These are phyloP conservation scores for Penicillium diatomitis DNA, from an alignment of 495 filamentous ascomycete genomes.

Conservation along the genomic window DNA sequence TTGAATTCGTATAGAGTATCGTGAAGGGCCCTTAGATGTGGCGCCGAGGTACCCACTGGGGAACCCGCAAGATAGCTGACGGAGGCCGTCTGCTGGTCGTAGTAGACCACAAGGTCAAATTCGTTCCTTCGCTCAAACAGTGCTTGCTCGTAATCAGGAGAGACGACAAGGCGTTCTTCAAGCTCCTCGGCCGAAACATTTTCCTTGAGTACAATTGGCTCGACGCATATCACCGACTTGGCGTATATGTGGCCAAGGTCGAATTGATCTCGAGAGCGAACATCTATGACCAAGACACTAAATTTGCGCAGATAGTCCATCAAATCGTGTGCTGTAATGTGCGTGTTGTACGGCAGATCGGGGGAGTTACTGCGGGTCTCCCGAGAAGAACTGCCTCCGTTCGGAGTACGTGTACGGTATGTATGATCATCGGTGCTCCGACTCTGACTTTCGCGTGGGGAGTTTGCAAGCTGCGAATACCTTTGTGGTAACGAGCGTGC, in stretches of 20 bases:
- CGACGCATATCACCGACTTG: conserved; percentile 76
- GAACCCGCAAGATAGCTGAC: conserved; percentile 40
- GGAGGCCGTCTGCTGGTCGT: conserved; percentile 62
- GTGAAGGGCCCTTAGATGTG: conserved; percentile 58
- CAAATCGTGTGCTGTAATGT: conserved; percentile 57
- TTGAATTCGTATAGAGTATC: conserved; percentile 78
- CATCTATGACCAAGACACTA: conserved; percentile 73
- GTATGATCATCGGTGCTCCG: conserved; percentile 32
- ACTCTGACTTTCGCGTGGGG: conserved; percentile 29
- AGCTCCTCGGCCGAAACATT: conserved; percentile 83
- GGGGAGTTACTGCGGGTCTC: conserved; percentile 31
- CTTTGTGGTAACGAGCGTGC: conserved; percentile 24
- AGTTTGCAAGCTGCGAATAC: conserved; percentile 32
- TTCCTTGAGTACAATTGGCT: conserved; percentile 66
- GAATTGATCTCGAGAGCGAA: conserved; percentile 71
- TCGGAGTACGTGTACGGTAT: conserved; percentile 38
- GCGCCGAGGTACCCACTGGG: conserved; percentile 40
- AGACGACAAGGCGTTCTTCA: conserved; percentile 70
- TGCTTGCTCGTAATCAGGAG: conserved; percentile 61
- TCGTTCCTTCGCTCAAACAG: conserved; percentile 68
- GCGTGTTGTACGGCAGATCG: conserved; percentile 50
- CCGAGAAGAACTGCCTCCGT: conserved; percentile 24
- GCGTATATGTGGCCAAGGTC: conserved; percentile 82
- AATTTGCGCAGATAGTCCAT: conserved; percentile 52
- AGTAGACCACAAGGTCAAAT: conserved; percentile 83